Conservation (phyloP, 108 stramenopile genomes). For the Fragilariopsis cylindrus region DNA sequence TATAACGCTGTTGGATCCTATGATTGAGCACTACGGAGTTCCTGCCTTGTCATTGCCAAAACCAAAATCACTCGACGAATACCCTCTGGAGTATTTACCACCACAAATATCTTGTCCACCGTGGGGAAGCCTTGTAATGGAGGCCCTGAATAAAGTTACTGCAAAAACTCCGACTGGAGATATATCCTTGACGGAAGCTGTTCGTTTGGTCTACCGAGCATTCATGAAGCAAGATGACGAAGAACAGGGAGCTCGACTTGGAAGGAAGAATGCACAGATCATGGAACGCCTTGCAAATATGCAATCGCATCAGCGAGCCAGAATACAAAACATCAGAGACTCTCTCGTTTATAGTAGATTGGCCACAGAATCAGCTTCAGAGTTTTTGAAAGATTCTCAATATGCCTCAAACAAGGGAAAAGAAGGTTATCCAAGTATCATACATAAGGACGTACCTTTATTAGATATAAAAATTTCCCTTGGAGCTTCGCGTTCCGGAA, state of each 20-base stretch:
- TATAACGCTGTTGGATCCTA: constrained; percentile 67
- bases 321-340: constrained; percentile 55
- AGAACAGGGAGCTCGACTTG: constrained; percentile 79
- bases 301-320: constrained; percentile 74
- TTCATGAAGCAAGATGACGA: constrained; percentile 84
- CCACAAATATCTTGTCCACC: constrained; percentile 78
- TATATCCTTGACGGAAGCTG: constrained; percentile 43
- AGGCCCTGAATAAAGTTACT: constrained; percentile 63
- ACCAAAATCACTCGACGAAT: constrained; percentile 68
- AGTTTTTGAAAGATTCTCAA: constrained; percentile 44
- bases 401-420: constrained; percentile 40
- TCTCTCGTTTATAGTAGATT: constrained; percentile 49
- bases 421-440: constrained; percentile 38
- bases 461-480: constrained; percentile 63
- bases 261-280: constrained; percentile 85
- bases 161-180: constrained; percentile 33
- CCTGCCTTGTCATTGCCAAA: constrained; percentile 58
- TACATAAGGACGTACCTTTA: constrained; percentile 63
- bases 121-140: constrained; percentile 77
- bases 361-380: constrained; percentile 57
- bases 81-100: constrained; percentile 81
- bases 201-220: constrained; percentile 60
- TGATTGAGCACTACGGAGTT: constrained; percentile 60
- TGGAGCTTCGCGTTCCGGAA: constrained; percentile 67
- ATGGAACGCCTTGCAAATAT: constrained; percentile 89